Base-by-base conservation (phyloP, 2,329 filamentous ascomycete genomes). In the Ilyonectria mors-panacis region DNA sequence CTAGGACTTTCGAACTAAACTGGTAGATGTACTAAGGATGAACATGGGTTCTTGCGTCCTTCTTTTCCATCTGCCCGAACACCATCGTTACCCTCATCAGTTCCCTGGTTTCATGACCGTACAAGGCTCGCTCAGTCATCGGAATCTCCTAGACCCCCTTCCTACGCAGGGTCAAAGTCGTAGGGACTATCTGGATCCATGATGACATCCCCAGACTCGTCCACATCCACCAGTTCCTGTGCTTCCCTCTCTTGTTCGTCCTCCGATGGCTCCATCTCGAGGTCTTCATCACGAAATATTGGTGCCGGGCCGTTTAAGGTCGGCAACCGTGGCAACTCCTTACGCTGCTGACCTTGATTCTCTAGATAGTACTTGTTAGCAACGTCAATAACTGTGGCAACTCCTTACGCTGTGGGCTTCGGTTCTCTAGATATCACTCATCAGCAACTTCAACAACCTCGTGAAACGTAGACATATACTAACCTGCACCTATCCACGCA, bases 401-500 rank as follows among this genome's bases (percentile, higher is more conserved):
- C 45, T 13, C 13, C 45, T 48, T 48, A 48, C 23, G 45, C 23
- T 48, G 45, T 15, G 45, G 26, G 15, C 9, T 17, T 9, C 23
- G 47, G 47, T 50, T 50, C 47, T 23, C 47, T 50, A n/a, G 47
- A 28, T 10, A 23, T 50, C 6, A 19, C 15, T 42, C 39, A 19
- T 17, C n/a, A 42, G n/a, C 39, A 42, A 42, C 6, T 5, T 17
- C 39, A 42, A 42, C 39, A 42, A 42, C 39, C n/a, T 8, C 17
- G 8, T 17, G 17, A 8, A n/a, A 1, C 15, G 15, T 21, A 8
- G 9, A 19, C 12, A 10, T 39, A 19, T 37, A 26, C 28, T 39
- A 33, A 67, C 69, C 50, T 21, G 53, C 63, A 21, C 59, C 54
- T 7, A 45, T 59, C 71, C 70, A 74, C 55, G 63, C 61, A 3